Evolutionary conservation across 345 rosid genomes (phyloP).

Genomic region (Eucalyptus globulus): DNA sequence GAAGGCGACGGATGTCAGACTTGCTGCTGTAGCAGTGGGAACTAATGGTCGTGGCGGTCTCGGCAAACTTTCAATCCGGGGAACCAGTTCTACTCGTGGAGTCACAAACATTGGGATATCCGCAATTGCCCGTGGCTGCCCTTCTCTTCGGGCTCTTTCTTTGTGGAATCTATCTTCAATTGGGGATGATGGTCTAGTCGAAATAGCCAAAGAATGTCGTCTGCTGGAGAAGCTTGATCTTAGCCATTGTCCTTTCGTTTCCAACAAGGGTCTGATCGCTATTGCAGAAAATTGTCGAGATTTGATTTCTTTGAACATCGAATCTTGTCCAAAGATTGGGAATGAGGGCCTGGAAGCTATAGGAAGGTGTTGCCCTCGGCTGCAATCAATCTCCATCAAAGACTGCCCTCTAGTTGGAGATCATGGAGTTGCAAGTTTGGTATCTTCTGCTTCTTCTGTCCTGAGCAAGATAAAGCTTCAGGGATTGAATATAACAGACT

Average conservation of each 20-base stretch:
- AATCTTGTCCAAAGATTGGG: constrained; percentile 46
- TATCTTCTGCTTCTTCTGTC: constrained; percentile 31
- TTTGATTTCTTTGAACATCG: constrained; percentile 37
- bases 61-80: constrained; percentile 56
- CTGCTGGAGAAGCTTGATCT: constrained; percentile 66
- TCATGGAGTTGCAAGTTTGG: constrained; percentile 48
- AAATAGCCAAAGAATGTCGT: constrained; percentile 48
- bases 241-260: constrained; percentile 39
- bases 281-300: constrained; percentile 49
- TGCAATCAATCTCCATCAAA: constrained; percentile 46
- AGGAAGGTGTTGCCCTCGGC: constrained; percentile 38
- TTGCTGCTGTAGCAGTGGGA: constrained; percentile 65
- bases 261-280: constrained; percentile 51
- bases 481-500: constrained; percentile 58
- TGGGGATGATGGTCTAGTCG: constrained; percentile 42
- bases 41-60: constrained; percentile 52
- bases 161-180: constrained; percentile 55
- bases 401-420: constrained; percentile 70
- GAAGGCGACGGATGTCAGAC: constrained; percentile 63
- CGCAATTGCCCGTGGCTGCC: constrained; percentile 48
- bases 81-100: constrained; percentile 32
- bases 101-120: constrained; percentile 49
- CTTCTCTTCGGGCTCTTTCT: constrained; percentile 51
- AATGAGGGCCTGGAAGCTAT: constrained; percentile 56
- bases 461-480: constrained; percentile 56